Evolutionary conservation across 2,329 filamentous ascomycete genomes (phyloP).

Genomic region (Cladosporium sp.): DNA sequence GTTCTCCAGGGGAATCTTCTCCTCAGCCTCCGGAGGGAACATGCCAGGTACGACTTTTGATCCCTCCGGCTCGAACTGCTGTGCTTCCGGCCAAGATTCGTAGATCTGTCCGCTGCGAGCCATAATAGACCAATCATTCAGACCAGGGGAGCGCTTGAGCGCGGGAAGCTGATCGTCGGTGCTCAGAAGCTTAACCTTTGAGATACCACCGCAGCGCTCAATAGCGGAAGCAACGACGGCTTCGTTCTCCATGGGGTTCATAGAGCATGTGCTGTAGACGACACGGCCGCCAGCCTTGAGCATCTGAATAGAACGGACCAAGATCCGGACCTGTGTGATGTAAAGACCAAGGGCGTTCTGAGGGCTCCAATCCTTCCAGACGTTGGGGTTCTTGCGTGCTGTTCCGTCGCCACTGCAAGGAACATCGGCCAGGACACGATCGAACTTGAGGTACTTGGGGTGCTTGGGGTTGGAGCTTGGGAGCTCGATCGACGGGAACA

Average conservation of each 20-base stretch:
- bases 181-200: slow-evolving; percentile 82
- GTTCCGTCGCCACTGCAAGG: slow-evolving; percentile 97
- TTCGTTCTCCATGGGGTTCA: slow-evolving; percentile 98
- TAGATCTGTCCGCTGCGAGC: slow-evolving; percentile 81
- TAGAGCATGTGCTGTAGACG: slow-evolving; percentile 97
- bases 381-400: slow-evolving; percentile 83
- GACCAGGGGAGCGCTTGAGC: slow-evolving; percentile 73
- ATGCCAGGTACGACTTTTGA: slow-evolving; percentile 75
- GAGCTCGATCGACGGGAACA: slow-evolving; percentile 92
- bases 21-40: slow-evolving; percentile 69
- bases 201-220: slow-evolving; percentile 79
- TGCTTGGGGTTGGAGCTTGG: slow-evolving; percentile 58
- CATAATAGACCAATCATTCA: slow-evolving; percentile 87
- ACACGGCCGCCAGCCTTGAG: slow-evolving; percentile 92
- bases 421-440: slow-evolving; percentile 93
- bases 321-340: slow-evolving; percentile 81
- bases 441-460: slow-evolving; percentile 85
- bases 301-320: slow-evolving; percentile 91
- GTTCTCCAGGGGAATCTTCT: slow-evolving; percentile 74
- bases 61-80: slow-evolving; percentile 59
- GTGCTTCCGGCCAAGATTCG: slow-evolving; percentile 72
- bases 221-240: slow-evolving; percentile 87
- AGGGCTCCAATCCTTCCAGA: slow-evolving; percentile 95
- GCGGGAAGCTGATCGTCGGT: slow-evolving; percentile 75
- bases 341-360: slow-evolving; percentile 86